Evolutionary conservation across 169 alveolate species (phyloP).

Genomic region (Perkinsus olseni): DNA sequence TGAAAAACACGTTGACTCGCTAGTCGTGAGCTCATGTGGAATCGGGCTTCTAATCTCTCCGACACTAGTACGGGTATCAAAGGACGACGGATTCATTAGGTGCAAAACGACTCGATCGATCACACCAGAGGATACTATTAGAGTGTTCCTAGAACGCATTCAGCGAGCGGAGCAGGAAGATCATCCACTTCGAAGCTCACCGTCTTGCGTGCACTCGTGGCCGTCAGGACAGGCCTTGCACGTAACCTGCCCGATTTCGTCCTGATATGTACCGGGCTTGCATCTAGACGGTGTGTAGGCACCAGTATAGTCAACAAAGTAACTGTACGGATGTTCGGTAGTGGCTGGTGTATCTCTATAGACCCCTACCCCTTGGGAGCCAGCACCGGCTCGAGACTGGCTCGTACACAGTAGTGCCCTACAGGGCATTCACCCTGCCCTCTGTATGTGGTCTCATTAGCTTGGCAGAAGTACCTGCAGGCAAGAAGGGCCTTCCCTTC

Average conservation of each 20-base stretch:
- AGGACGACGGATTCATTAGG: no score
- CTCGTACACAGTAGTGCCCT: background rate
- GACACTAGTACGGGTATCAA: no score
- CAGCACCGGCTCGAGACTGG: background rate
- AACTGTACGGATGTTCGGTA: no score
- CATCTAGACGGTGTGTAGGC: slow-evolving; percentile 2
- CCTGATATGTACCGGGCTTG: slow-evolving; percentile 4
- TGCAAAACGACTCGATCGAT: no score
- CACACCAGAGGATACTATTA: no score
- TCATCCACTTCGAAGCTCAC: background rate
- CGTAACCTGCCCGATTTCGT: background rate
- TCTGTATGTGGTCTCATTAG: background rate
- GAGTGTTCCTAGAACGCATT: no score
- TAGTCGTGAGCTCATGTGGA: no score
- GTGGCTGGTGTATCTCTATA: no score
- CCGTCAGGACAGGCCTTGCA: slow-evolving; percentile 16
- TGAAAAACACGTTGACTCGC: no score
- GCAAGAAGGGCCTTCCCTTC: no score
- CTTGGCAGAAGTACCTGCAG: background rate
- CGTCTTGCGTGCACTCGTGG: slow-evolving; percentile 1
- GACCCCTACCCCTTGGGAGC: background rate
- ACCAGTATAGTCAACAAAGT: background rate
- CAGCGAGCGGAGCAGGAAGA: background rate
- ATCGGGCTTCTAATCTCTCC: no score
- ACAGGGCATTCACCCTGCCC: background rate